Percentiles rank a stretch among this genome's conserved stretches.
These are phyloP conservation scores for Aureoboletus auriporus DNA, from an alignment of 768 basidiomycete genomes.

Conservation along the genomic window DNA sequence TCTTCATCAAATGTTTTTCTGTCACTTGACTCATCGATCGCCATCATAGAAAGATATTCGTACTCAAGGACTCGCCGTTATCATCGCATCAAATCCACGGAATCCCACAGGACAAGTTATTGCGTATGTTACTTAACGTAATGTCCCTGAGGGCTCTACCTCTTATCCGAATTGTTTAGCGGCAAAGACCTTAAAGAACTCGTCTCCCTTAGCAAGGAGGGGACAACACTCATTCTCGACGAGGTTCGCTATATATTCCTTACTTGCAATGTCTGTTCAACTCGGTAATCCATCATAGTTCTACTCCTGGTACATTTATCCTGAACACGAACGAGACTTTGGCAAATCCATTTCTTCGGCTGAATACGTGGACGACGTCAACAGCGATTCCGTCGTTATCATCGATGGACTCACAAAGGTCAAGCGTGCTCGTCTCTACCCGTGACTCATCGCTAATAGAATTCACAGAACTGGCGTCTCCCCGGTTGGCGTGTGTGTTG, in stretches of 20 bases:
- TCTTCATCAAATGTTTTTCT: neutral
- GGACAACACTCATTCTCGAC: conserved; percentile 81
- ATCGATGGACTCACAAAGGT: conserved; percentile 94
- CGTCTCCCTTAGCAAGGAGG: conserved; percentile 66
- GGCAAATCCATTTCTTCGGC: conserved; percentile 83
- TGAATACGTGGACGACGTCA: conserved; percentile 80
- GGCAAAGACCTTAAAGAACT: conserved; percentile 81
- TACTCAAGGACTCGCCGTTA: conserved; percentile 78
- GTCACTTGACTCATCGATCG: neutral
- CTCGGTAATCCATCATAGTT: conserved; percentile 44
- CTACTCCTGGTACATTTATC: conserved; percentile 95
- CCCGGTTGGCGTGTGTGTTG: conserved; percentile 94
- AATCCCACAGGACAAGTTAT: conserved; percentile 94
- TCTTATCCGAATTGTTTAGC: conserved; percentile 32
- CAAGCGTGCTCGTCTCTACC: neutral
- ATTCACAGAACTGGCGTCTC: conserved; percentile 81
- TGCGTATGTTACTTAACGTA: conserved; percentile 37
- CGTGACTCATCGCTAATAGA: conserved; percentile 1
- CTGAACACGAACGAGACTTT: conserved; percentile 65
- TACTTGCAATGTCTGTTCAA: neutral
- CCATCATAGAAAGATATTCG: conserved; percentile 64
- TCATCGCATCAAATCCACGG: conserved; percentile 91
- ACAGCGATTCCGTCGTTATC: conserved; percentile 78
- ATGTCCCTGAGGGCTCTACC: neutral
- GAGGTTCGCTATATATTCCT: conserved; percentile 48